phyloP scores from a whole-genome alignment of 2,329 filamentous ascomycete species.

The Exophiala dermatitidis region DNA sequence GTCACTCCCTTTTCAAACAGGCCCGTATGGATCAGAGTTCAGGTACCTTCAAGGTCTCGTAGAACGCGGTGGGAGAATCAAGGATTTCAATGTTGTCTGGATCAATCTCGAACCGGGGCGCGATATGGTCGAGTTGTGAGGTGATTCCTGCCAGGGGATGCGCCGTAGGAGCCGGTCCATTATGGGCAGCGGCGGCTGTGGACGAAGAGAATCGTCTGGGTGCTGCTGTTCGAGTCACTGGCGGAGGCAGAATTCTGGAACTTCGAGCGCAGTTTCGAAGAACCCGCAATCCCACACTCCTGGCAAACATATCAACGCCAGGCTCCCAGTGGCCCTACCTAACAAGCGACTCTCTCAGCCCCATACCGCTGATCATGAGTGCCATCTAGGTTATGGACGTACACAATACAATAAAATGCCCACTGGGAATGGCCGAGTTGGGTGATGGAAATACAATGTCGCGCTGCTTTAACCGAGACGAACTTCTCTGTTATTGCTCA shows the following conservation, averaged over 20 bases:
- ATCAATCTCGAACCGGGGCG: slow-evolving; percentile 80
- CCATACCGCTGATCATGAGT: background rate
- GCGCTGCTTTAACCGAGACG: background rate
- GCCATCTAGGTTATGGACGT: too few species aligned
- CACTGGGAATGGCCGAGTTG: too few species aligned
- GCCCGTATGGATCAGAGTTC: background rate
- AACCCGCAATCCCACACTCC: slow-evolving; percentile 17
- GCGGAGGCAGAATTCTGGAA: slow-evolving; percentile 2
- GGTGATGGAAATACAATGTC: background rate
- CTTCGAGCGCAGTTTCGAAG: slow-evolving; percentile 22
- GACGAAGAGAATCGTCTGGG: slow-evolving; percentile 17
- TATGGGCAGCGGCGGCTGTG: slow-evolving; percentile 10
- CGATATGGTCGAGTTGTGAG: slow-evolving; percentile 74
- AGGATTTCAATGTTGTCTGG: slow-evolving; percentile 76
- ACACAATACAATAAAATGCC: too few species aligned
- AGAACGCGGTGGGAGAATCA: slow-evolving; percentile 78
- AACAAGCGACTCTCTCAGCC: background rate
- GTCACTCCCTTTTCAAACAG: slow-evolving; percentile 3
- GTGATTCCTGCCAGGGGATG: slow-evolving; percentile 53
- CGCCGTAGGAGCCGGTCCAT: slow-evolving; percentile 35
- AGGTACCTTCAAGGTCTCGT: slow-evolving; percentile 74
- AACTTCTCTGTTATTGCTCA: too few species aligned
- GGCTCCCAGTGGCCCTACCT: background rate
- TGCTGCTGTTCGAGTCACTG: slow-evolving; percentile 6
- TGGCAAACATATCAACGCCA: slow-evolving; percentile 21